Base-by-base conservation (phyloP, 805 yeast genomes). In the Metschnikowia santaceciliae region DNA sequence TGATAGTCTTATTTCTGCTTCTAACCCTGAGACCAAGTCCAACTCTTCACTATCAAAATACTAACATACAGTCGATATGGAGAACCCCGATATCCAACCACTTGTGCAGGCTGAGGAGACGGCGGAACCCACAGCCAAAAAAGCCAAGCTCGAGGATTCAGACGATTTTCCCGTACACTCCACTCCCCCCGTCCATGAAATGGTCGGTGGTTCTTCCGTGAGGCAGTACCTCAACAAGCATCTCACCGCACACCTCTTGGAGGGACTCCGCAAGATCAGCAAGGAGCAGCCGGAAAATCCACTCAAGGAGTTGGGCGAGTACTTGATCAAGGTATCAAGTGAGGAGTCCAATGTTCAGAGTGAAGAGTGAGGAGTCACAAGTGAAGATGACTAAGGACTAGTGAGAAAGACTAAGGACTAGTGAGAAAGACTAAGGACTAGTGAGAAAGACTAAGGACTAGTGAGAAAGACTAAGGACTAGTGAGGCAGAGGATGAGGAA, bases 131-230 rank as follows among this genome's bases (percentile, higher is more conserved):
- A 14, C 30, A 30, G 19, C 26, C 32, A 39, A 47, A 26, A 40
- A 32, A 30, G 32, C 23, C 34, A 46, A 46, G 43, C 15, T 26
- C 6, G 48, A 49, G 17, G 39, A 23, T 8, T 4, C 42, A 10
- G 34, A n/a, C 13, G 43, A 40, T 15, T n/a, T 38, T 13, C 48
- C 48, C 7, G 20, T 32, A 13, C 42, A 35, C n/a, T 22, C 32
- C 19, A 42, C 42, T 15, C 59, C 62, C 4, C 74, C 79, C 10
- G 64, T 76, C 13, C 75, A 80, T 35, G 80, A 79, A 52, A 71
- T 80, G 23, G 80, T 82, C 14, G 88, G 89, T 7, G 94, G 94
- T 1, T 85, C 90, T 2, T 81, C 87, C 0, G 76, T 84, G 1
- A 77, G 96, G 55, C 78, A 75, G 57, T 88, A 86, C 74, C 71